Evolutionary conservation across 768 basidiomycete genomes (phyloP), one percentile per base, ranked within the genome.

Genomic region (Mycena crocata): DNA sequence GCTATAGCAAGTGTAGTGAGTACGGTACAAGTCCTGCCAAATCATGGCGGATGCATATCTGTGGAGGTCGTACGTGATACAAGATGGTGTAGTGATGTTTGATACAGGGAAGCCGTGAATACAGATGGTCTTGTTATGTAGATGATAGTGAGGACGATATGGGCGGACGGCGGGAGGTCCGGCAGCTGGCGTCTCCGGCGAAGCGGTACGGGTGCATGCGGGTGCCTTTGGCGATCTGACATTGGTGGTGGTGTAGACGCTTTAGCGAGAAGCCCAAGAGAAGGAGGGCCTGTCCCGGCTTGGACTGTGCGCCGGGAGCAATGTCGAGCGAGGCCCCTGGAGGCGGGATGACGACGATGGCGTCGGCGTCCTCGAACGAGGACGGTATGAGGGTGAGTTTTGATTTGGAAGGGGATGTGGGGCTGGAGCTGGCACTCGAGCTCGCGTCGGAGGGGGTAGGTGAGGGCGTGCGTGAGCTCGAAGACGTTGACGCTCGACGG

Each of bases 351-450:
- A 65, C 21, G 48, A 90, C 76, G 62, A 87, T 79, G 2, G 87
- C 89, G 23, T 88, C 81, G 0, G 89, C 89, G 19, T 83, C 76
- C 34, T 85, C 86, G 44, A 88, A 71, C 23, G 83, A 69, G 66
- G 86, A 86, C 7, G 85, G 85, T n/a, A 84, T 77, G 42, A 88
- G 81, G 62, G 80, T 81, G 61, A 83, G 62, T 74, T 79, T 76
- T 42, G 71, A 54, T 12, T 75, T 52, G 28, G 72, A 71, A 17
- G 75, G 62, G 13, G 75, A 71, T 0, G 73, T 62, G 50, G 73
- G 71, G 34, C 62, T 60, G 32, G 57, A 46, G 40, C 64, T 60
- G 31, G 71, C 51, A 58, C 62, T 70, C 46, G 72, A 72, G 71
- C 69, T 64, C 40, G 31, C 31, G 15, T 67, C 52, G 50, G 76